Base-by-base conservation (phyloP, 2,329 filamentous ascomycete genomes). In the Aureobasidium sp. region DNA sequence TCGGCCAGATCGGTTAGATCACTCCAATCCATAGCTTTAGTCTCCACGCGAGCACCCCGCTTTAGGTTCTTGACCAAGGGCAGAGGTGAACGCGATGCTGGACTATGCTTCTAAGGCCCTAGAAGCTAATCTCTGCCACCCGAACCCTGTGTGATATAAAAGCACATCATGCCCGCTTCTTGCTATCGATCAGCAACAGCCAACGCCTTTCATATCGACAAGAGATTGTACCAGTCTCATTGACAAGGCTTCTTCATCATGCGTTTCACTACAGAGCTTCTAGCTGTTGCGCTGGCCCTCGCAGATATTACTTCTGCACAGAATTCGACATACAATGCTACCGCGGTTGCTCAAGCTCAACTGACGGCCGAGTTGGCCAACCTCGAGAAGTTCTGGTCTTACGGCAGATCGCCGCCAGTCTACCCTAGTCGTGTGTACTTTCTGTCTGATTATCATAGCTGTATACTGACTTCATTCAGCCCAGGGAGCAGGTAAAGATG, bases 401-500 rank as follows among this genome's bases (percentile, higher is more conserved):
- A 71, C 65, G 70, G 70, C 34, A 64, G 68, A 51, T 70, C 68
- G 14, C 66, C 68, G 44, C 64, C 70, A 39, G 65, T 70, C 0
- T 71, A 69, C 45, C 71, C 71, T 47, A 71, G 69, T 20, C 71
- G 69, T 67, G 57, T 57, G 67, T 66, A 27, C 5, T 5, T 7
- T 27, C 9, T 44, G 9, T 25, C 14, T 20, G 0, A 15, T 27
- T 15, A 51, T 14, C 1, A 1, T 12, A 15, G 7, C 9, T 34
- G 25, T 47, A 20, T 47, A 39, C 63, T 59, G 27, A 67, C 59
- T 25, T 57, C 8, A 29, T 25, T 31, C 53, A 66, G 68, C 70
- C 3, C 63, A 70, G 63, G 70, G 68, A 25, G 70, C 70, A 64
- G 71, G 72, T 17, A 67, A 66, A 34, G 71, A 69, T 17, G 68